Evolutionary conservation across 1,139 yeast species (phyloP), one percentile per base, ranked within the genome.

Genomic region (Yamadazyma membranifaciens): DNA sequence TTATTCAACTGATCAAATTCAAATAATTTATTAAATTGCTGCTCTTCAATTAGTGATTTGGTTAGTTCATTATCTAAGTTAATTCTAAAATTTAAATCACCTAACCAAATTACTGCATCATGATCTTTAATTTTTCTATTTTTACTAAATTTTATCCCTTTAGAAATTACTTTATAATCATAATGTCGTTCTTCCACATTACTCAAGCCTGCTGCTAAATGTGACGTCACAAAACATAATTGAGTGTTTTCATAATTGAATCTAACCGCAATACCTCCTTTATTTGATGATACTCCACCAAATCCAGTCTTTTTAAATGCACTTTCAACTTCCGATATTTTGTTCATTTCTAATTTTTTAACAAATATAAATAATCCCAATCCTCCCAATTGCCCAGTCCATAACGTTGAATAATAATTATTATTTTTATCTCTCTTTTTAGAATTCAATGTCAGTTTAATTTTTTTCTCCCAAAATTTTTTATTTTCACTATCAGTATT

Each of bases 331-430:
- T 79, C 75, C 24, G 83, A 73, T 12, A 87, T 72, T 44, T 75
- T 64, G 4, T 73, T 60, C 14, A 81, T 49, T 50, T 59, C 71
- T 36, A 46, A 45, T 43, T 80, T 79, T 48, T 80, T 81, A 9
- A 82, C 83, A 59, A 82, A 89, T 38, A 91, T 65, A 57, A 91
- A 65, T 43, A 87, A 60, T 1, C 94, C 82, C n/a, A 95, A 79
- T 2, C 98, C 98, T 4, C 97, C 98, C 17, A 94, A 69, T 62
- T 92, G 98, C 34, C 89, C 95, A 36, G 87, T 82, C 74, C 97
- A 83, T 31, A 88, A 65, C 15, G 87, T 69, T 4, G 80, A 80
- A 56, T 84, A 89, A 44, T 76, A 78, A 12, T 68, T 49, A 5
- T 62, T 51, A 1, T 55, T 56, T 40, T 54, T 60, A 41, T 57